These are phyloP conservation scores for Linum tenue DNA, from an alignment of 345 rosid species.

Conservation along the genomic window DNA sequence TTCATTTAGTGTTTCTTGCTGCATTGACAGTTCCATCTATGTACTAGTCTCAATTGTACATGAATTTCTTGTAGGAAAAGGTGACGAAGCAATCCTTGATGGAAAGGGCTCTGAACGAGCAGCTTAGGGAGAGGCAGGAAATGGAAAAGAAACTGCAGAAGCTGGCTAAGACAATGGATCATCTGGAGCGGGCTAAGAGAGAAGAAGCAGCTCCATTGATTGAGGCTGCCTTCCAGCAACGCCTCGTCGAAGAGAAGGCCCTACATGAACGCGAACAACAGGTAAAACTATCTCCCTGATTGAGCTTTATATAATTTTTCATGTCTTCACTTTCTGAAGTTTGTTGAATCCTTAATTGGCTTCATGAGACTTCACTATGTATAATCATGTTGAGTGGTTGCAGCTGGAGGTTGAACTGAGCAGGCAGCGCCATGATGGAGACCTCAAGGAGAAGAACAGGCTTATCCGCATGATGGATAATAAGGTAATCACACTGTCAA, in stretches of 20 bases:
- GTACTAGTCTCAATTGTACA: background rate
- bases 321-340: no score
- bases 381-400: slow-evolving; percentile 5
- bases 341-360: no score
- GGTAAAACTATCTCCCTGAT: slow-evolving; percentile 26
- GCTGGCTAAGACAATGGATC: slow-evolving; percentile 85
- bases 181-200: slow-evolving; percentile 92
- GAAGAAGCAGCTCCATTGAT: slow-evolving; percentile 93
- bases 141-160: slow-evolving; percentile 89
- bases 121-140: slow-evolving; percentile 91
- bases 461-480: slow-evolving; percentile 60
- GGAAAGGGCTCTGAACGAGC: slow-evolving; percentile 77
- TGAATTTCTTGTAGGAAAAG: slow-evolving; percentile 46
- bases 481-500: slow-evolving; percentile 39
- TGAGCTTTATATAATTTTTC: no score
- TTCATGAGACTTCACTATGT: background rate
- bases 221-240: slow-evolving; percentile 79
- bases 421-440: slow-evolving; percentile 87
- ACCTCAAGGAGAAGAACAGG: slow-evolving; percentile 81
- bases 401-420: slow-evolving; percentile 87
- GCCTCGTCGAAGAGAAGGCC: slow-evolving; percentile 74
- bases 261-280: slow-evolving; percentile 84
- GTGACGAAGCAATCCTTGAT: slow-evolving; percentile 64
- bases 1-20: background rate
- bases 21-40: background rate